Evolutionary conservation across 2,329 filamentous ascomycete genomes (phyloP), one percentile per base, ranked within the genome.

Genomic region (Sporothrix brasiliensis): DNA sequence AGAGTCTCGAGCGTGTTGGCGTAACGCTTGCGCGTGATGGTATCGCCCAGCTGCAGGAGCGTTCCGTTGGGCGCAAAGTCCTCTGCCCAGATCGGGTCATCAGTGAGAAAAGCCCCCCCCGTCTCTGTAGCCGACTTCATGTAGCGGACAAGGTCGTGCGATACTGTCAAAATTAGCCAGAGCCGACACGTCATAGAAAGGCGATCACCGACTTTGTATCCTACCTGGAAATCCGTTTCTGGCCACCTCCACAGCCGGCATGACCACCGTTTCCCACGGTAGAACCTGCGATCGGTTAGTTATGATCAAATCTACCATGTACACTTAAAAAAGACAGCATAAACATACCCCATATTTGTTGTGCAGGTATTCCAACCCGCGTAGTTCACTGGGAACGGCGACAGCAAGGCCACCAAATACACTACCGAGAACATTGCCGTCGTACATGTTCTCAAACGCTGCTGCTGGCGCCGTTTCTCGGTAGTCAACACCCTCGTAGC

Each of bases 401-500:
- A 87, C 87, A 1, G 92, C 90, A 44, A 97, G 80, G 0, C 93
- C 93, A 2, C 92, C 91, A 39, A 82, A 83, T 1, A 94, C 82
- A 69, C 92, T 93, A 1, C 86, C 88, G 1, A 84, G 79, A 0
- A 85, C 83, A 73, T 95, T 90, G 69, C 88, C 88, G 71, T 87
- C 84, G 79, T 91, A 98, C 94, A 98, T 98, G 76, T 96, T 88
- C 79, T 93, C 84, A 74, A 85, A 89, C 0, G 93, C 92, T 0
- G 92, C 91, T 0, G 90, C 91, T 0, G 94, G 94, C 0, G 94
- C 94, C 0, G 91, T 88, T 79, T 98, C 94, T 61, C 94, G 86
- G 77, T 97, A 98, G 80, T 98, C 94, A 74, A 98, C 89, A 71
- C 90, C 89, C 77, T 97, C 93, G 77, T 94, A 96, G 21, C 83